Evolutionary conservation across 805 yeast species (phyloP).

Genomic region (Metschnikowia cerradonensis): DNA sequence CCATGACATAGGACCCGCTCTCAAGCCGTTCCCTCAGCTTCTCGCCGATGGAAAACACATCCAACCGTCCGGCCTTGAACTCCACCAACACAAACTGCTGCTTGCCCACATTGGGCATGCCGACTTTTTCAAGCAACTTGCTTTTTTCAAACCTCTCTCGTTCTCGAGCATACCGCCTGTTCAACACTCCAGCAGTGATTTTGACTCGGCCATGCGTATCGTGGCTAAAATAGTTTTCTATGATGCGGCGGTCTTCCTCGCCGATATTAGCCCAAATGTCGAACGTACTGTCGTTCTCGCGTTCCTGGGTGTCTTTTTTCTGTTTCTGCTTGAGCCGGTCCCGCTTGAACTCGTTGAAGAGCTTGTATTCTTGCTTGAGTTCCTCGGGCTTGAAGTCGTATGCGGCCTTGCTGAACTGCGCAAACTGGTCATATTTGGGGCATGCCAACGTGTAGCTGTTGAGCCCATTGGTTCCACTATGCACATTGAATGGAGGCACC

Average conservation of each 20-base stretch:
- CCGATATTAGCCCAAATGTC: neutral
- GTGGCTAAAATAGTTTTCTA: constrained; percentile 28
- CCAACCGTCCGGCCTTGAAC: constrained; percentile 76
- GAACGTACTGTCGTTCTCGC: neutral
- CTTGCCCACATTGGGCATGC: neutral
- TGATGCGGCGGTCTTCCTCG: neutral
- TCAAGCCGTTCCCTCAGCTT: constrained; percentile 30
- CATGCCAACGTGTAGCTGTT: neutral
- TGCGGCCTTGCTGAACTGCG: neutral
- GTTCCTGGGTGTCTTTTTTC: neutral
- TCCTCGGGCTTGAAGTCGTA: neutral
- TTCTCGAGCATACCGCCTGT: constrained; percentile 18
- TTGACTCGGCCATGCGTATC: constrained; percentile 40
- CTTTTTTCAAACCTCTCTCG: neutral
- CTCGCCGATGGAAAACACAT: constrained; percentile 54
- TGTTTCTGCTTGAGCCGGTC: constrained; percentile 1
- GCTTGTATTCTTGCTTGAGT: neutral
- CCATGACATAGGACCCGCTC: constrained; percentile 68
- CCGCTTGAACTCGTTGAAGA: neutral
- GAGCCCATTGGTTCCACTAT: neutral
- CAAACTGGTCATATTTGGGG: neutral
- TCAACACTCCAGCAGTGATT: constrained; percentile 27
- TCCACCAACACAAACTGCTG: constrained; percentile 40
- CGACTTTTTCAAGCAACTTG: neutral
- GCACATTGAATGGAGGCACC: neutral